These are phyloP conservation scores for Euphorbia lathyris DNA, from an alignment of 345 rosid species.

Conservation along the genomic window DNA sequence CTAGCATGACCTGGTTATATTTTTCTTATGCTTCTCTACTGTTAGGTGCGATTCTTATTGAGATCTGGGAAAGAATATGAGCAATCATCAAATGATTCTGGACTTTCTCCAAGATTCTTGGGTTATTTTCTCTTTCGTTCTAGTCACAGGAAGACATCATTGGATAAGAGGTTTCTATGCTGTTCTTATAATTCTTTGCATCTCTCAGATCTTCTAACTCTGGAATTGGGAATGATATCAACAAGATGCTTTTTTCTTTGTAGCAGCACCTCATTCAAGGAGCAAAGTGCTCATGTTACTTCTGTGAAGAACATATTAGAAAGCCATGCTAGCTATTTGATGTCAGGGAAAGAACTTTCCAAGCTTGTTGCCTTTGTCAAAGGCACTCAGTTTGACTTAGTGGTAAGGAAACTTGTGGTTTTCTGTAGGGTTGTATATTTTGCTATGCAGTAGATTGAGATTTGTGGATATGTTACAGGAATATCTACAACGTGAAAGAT, in stretches of 20 bases:
- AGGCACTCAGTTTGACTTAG: slow-evolving; percentile 98
- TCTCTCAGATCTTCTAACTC: slow-evolving; percentile 3
- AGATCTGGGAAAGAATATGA: slow-evolving; percentile 97
- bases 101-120: slow-evolving; percentile 73
- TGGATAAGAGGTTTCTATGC: slow-evolving; percentile 60
- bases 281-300: slow-evolving; percentile 84
- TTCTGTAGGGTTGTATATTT: slow-evolving; percentile 6
- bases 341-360: slow-evolving; percentile 96
- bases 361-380: slow-evolving; percentile 98
- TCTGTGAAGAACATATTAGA: slow-evolving; percentile 88
- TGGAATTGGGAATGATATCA: slow-evolving; percentile 9
- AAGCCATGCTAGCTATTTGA: slow-evolving; percentile 92
- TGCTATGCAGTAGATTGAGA: slow-evolving; percentile 9
- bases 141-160: slow-evolving; percentile 61
- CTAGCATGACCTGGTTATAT: slow-evolving; percentile 4
- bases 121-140: slow-evolving; percentile 86
- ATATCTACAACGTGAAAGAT: slow-evolving; percentile 89
- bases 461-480: slow-evolving; percentile 50
- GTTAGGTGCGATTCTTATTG: slow-evolving; percentile 90
- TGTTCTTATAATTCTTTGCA: slow-evolving; percentile 12
- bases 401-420: slow-evolving; percentile 49
- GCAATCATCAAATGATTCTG: slow-evolving; percentile 69
- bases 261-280: slow-evolving; percentile 69
- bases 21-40: slow-evolving; percentile 12
- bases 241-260: slow-evolving; percentile 16